Conservation (phyloP, 2,329 filamentous ascomycete genomes). For the Aotearoamyces nothofagi region DNA sequence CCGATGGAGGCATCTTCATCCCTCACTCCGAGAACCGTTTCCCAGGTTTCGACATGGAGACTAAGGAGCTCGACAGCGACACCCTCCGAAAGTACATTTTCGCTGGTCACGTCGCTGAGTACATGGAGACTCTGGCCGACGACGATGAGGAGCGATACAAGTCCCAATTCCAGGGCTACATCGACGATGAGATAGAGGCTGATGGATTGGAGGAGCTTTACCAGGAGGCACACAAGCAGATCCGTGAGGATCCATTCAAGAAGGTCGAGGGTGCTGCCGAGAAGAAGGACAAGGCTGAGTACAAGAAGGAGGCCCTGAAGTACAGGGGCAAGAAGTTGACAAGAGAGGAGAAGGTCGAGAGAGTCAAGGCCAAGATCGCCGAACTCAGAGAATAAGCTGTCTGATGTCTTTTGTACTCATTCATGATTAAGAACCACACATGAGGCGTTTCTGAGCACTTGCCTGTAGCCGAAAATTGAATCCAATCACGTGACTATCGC, state of each 20-base stretch:
- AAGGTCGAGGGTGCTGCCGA: slow-evolving; percentile 59
- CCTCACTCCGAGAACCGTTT: slow-evolving; percentile 99
- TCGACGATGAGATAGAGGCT: slow-evolving; percentile 91
- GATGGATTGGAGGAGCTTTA: slow-evolving; percentile 96
- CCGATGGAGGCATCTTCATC: slow-evolving; percentile 90
- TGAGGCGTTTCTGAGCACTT: too few species aligned
- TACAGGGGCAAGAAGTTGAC: slow-evolving; percentile 63
- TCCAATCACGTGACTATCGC: too few species aligned
- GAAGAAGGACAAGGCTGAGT: slow-evolving; percentile 96
- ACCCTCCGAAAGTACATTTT: slow-evolving; percentile 98
- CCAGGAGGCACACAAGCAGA: slow-evolving; percentile 84
- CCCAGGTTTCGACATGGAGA: slow-evolving; percentile 95
- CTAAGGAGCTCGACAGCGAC: slow-evolving; percentile 95
- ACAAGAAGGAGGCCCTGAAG: slow-evolving; percentile 92
- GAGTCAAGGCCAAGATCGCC: slow-evolving; percentile 84
- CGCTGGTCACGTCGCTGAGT: slow-evolving; percentile 95
- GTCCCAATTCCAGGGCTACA: slow-evolving; percentile 95
- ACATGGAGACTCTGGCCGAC: slow-evolving; percentile 99
- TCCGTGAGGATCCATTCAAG: slow-evolving; percentile 97
- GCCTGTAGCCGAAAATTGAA: too few species aligned
- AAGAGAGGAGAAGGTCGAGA: slow-evolving; percentile 68
- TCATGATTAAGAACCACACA: too few species aligned
- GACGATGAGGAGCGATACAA: slow-evolving; percentile 99
- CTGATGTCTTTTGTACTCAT: too few species aligned
- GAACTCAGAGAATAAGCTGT: slow-evolving; percentile 45